These are phyloP conservation scores for Warburgia ugandensis DNA, from an alignment of 164 flowering plant species.

Conservation along the genomic window DNA sequence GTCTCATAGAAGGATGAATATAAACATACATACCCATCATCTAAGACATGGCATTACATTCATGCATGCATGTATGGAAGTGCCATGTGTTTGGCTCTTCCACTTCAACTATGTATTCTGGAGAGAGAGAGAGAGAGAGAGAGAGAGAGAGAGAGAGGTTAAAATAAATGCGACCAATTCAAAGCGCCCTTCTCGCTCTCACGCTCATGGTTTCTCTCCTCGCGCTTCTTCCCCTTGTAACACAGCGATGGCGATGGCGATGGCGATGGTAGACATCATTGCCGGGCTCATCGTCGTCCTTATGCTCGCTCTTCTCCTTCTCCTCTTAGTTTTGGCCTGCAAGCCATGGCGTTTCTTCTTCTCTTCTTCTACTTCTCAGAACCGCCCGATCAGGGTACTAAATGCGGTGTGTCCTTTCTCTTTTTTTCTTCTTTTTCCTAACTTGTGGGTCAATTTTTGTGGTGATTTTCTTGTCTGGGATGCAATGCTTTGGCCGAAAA, in stretches of 20 bases:
- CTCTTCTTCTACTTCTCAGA: conserved; percentile 18
- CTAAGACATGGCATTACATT: no score
- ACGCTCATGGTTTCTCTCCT: no score
- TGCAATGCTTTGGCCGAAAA: no score
- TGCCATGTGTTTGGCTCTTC: no score
- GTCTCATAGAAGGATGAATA: no score
- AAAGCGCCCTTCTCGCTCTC: conserved; percentile 54
- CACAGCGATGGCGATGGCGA: conserved; percentile 19
- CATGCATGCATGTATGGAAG: no score
- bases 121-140: background rate
- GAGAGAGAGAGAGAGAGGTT: no score
- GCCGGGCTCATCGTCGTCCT: conserved; percentile 29
- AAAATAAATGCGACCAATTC: conserved; percentile 58
- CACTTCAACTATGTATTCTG: background rate
- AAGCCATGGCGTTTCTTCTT: conserved; percentile 76
- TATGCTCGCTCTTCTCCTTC: conserved; percentile 51
- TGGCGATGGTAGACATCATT: conserved; percentile 44
- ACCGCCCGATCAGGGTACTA: conserved; percentile 49
- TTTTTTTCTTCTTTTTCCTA: background rate
- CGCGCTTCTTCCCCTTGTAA: conserved; percentile 2
- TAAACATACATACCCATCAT: no score
- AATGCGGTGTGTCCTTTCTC: background rate
- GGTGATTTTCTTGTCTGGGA: no score
- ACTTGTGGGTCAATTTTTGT: background rate
- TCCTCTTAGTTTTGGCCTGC: conserved; percentile 56